These are phyloP conservation scores for Thecamonas trahens DNA, from an alignment of 78 protist species.

Conservation along the genomic window DNA sequence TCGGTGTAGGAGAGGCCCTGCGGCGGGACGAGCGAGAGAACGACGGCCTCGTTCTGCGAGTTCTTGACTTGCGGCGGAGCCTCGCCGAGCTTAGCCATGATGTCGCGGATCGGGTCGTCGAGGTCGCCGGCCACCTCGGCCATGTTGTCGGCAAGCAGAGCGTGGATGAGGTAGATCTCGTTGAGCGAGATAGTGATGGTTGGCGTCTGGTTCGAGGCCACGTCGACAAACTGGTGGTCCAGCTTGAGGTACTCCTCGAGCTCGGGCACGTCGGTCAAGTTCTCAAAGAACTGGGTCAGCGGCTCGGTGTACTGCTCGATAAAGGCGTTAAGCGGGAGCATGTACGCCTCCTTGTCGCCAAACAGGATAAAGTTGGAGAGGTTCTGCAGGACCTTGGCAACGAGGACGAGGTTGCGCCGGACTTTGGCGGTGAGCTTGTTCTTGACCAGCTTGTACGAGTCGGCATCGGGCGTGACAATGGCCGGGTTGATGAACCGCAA, in stretches of 20 bases:
- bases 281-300: conserved; percentile 32
- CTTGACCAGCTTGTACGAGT: conserved; percentile 40
- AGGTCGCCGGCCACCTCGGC: conserved; percentile 36
- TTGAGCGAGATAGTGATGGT: conserved; percentile 51
- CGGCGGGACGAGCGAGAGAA: no score
- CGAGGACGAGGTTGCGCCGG: conserved; percentile 35
- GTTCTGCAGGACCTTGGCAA: conserved; percentile 62
- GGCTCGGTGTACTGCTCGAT: conserved; percentile 9
- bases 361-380: conserved; percentile 47
- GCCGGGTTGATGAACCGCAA: conserved; percentile 69
- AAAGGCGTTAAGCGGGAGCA: conserved; percentile 36
- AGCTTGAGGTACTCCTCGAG: conserved; percentile 35
- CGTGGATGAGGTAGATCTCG: conserved; percentile 56
- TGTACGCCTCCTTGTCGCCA: conserved; percentile 43
- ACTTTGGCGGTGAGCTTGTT: conserved; percentile 24
- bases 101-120: conserved; percentile 34
- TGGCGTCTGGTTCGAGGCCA: conserved; percentile 7
- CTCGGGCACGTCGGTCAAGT: conserved; percentile 47
- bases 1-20: no score
- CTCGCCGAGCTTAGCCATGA: no score
- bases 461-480: conserved; percentile 51
- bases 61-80: no score
- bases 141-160: conserved; percentile 21
- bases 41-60: no score
- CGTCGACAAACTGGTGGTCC: conserved; percentile 17